Percentiles rank a stretch among this genome's conserved stretches.
phyloP scores from a whole-genome alignment of 345 rosid genomes.

The Populus euphratica region DNA sequence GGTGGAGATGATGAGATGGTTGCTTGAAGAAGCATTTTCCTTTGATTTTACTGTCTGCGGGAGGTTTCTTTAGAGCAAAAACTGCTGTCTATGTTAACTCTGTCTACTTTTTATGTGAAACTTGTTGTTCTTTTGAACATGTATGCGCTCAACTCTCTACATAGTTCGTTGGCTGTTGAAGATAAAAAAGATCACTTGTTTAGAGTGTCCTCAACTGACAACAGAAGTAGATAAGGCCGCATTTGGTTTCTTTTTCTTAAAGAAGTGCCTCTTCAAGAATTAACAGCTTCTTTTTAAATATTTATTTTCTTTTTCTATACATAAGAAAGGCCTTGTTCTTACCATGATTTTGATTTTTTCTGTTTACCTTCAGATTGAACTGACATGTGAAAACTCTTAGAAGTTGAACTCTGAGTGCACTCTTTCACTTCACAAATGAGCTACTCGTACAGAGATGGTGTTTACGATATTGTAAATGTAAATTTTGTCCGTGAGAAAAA shows the following conservation, averaged over 20 bases:
- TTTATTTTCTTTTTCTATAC: background rate
- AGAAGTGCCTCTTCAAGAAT: background rate
- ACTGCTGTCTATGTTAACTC: background rate
- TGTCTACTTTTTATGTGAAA: background rate
- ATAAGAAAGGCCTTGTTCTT: background rate
- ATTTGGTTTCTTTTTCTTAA: background rate
- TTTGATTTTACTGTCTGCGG: background rate
- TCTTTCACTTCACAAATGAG: background rate
- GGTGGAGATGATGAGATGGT: slow-evolving; percentile 32
- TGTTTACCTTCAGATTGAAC: background rate
- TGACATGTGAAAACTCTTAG: background rate
- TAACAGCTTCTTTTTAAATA: background rate
- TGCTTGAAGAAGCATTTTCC: slow-evolving; percentile 54
- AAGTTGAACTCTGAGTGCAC: background rate
- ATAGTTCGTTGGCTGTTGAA: slow-evolving; percentile 12
- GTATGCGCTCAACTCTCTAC: background rate
- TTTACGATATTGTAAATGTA: background rate
- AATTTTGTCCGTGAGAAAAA: background rate
- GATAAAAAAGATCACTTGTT: slow-evolving; percentile 11
- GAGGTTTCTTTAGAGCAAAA: slow-evolving; percentile 9
- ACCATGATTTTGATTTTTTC: background rate
- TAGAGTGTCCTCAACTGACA: too few relatives aligned
- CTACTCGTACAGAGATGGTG: too few relatives aligned
- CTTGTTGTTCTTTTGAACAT: background rate
- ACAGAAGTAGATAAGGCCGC: slow-evolving; percentile 5